phyloP scores from a whole-genome alignment of 305 asterid species.

The Fraxinus platypoda region DNA sequence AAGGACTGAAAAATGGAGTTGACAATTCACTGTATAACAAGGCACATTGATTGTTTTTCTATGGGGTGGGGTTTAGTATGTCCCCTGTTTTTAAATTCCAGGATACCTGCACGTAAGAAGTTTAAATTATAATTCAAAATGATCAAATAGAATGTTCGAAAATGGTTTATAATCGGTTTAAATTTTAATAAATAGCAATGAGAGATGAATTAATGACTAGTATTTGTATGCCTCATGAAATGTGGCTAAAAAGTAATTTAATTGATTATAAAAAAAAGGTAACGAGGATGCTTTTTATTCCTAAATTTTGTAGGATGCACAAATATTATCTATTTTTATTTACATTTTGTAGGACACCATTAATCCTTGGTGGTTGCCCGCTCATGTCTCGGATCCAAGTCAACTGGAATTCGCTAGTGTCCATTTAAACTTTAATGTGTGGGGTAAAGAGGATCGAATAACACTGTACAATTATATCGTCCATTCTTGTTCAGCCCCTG shows the following conservation, averaged over 20 bases:
- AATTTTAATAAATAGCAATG: background rate
- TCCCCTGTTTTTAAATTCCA: background rate
- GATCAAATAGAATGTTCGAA: background rate
- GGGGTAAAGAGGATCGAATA: background rate
- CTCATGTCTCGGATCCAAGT: background rate
- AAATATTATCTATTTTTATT: background rate
- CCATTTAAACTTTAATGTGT: background rate
- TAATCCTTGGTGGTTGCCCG: background rate
- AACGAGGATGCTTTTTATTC: background rate
- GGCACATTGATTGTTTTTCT: background rate
- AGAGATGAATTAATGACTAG: background rate
- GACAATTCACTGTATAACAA: background rate
- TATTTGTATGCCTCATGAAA: background rate
- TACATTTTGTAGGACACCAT: background rate
- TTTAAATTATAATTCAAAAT: background rate
- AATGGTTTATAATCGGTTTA: background rate
- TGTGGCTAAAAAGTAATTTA: background rate
- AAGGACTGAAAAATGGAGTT: background rate
- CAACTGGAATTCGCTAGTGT: background rate
- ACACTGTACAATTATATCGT: background rate
- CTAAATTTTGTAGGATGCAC: background rate
- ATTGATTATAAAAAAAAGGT: background rate
- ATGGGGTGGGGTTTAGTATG: background rate
- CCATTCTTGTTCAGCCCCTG: background rate
- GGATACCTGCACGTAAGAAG: background rate